A percentile compares a stretch with the other conserved stretches of the same genome.
These are phyloP conservation scores for Echites panduratus DNA, from an alignment of 257 asterid species.

Conservation along the genomic window DNA sequence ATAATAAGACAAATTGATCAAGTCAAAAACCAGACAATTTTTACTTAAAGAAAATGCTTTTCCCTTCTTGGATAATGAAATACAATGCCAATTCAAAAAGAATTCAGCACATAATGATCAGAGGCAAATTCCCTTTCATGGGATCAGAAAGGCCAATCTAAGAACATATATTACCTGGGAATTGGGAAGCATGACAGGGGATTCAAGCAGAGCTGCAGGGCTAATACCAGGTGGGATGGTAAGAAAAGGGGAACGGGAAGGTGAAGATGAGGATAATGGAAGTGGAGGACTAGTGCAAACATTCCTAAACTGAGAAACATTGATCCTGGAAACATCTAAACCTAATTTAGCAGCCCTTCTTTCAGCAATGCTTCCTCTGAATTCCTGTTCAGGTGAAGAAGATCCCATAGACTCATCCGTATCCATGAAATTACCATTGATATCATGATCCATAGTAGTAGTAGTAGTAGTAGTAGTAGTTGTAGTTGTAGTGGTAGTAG, in stretches of 20 bases:
- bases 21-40: background rate
- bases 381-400: conserved; percentile 15
- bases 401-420: conserved; percentile 10
- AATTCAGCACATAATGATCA: background rate
- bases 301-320: conserved; percentile 11
- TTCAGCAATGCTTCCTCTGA: conserved; percentile 44
- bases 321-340: conserved; percentile 38
- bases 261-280: background rate
- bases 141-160: too few relatives aligned
- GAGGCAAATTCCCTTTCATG: background rate
- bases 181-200: conserved; percentile 62
- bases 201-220: conserved; percentile 65
- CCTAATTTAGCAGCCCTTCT: conserved; percentile 58
- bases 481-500: too few relatives aligned
- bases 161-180: conserved; percentile 21
- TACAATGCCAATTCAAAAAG: background rate
- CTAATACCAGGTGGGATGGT: conserved; percentile 64
- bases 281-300: background rate
- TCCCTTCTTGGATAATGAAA: background rate
- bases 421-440: background rate
- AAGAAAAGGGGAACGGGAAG: conserved; percentile 30
- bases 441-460: background rate
- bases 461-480: too few relatives aligned
- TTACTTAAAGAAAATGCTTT: background rate
- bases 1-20: conserved; percentile 20